Evolutionary conservation across 1,284 basidiomycete species (phyloP).

Genomic region (Fistulinella cinereoalba): DNA sequence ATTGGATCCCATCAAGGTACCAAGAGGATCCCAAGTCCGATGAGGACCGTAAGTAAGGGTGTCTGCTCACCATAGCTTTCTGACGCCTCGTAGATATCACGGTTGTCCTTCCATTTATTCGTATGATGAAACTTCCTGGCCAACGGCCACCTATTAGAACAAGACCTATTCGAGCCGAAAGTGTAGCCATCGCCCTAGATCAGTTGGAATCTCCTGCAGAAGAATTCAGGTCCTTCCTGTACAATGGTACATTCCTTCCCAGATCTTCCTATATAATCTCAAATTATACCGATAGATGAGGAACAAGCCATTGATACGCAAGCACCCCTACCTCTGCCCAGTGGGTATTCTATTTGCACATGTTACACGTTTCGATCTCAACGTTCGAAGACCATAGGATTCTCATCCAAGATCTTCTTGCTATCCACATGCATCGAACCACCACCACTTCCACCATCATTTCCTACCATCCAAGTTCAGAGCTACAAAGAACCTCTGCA

Average conservation of each 20-base stretch:
- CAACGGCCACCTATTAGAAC: constrained; percentile 16
- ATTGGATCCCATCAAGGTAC: constrained; percentile 56
- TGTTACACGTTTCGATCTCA: neutral
- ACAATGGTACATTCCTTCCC: constrained; percentile 12
- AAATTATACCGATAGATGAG: constrained; percentile 10
- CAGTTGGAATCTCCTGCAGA: neutral
- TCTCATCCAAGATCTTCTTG: constrained; percentile 35
- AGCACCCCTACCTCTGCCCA: constrained; percentile 41
- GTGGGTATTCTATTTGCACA: constrained; percentile 2
- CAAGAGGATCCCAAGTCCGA: constrained; percentile 41
- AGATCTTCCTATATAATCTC: neutral
- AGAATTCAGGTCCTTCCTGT: constrained; percentile 5
- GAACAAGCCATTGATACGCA: constrained; percentile 50
- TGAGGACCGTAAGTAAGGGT: constrained; percentile 45
- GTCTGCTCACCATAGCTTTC: neutral
- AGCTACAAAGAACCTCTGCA: constrained; percentile 34
- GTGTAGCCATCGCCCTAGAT: neutral
- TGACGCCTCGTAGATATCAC: constrained; percentile 42
- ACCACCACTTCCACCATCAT: constrained; percentile 39
- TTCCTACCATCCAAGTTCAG: constrained; percentile 38
- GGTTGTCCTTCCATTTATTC: constrained; percentile 47
- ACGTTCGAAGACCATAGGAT: constrained; percentile 18
- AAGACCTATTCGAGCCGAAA: constrained; percentile 5
- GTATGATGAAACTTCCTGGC: constrained; percentile 35
- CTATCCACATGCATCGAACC: constrained; percentile 42